These are phyloP conservation scores for Cyanidium caldarium DNA, from an alignment of 23 red algal species.

Conservation along the genomic window DNA sequence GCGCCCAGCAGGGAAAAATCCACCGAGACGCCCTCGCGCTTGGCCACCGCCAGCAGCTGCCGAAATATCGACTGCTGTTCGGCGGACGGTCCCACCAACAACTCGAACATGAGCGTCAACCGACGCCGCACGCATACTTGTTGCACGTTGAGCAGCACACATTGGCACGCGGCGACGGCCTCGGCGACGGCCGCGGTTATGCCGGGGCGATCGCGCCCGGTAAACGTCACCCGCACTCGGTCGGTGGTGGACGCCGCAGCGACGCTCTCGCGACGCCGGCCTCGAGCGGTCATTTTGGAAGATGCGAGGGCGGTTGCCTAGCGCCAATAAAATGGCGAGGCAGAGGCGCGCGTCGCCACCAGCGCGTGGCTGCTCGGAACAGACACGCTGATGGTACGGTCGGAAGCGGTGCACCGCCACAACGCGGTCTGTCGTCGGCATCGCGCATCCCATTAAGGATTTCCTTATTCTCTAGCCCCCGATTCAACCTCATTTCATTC, in stretches of 20 bases:
- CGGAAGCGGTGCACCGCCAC: no score
- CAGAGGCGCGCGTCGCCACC: no score
- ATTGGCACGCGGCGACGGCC: constrained; percentile 10
- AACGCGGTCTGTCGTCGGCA: no score
- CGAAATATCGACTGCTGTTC: constrained; percentile 20
- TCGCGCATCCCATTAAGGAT: no score
- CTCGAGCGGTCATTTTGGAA: no score
- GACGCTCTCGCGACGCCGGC: no score
- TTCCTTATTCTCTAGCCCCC: no score
- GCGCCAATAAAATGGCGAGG: no score
- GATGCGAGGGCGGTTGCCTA: no score
- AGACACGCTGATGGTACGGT: no score
- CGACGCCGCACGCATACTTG: constrained; percentile 46
- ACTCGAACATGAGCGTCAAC: constrained; percentile 44
- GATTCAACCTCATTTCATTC: not conserved
- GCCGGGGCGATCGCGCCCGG: constrained; percentile 33
- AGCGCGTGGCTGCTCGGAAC: no score
- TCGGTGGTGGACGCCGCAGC: no score
- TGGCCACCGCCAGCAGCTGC: constrained; percentile 32
- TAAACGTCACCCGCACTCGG: constrained; percentile 16
- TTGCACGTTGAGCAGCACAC: constrained; percentile 38
- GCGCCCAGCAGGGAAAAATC: constrained; percentile 38
- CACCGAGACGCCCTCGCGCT: constrained; percentile 26
- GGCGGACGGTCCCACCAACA: constrained; percentile 8
- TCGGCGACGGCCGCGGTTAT: constrained; percentile 25